Percentiles rank a stretch among this genome's conserved stretches.
Evolutionary conservation across 2,329 filamentous ascomycete genomes (phyloP).

Genomic region (Grosmannia serpens): DNA sequence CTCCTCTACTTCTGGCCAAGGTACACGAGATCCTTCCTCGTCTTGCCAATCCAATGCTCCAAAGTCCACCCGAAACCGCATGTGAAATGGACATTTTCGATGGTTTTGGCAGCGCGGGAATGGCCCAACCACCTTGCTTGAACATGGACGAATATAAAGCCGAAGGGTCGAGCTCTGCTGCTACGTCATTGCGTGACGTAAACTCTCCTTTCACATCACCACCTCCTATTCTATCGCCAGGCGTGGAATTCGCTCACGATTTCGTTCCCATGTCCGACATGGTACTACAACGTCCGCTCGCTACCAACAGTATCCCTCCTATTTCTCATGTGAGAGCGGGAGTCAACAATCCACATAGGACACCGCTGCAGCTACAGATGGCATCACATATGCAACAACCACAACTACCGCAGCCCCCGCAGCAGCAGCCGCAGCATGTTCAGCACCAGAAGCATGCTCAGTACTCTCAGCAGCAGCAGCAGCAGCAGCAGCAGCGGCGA

Average conservation of each 20-base stretch:
- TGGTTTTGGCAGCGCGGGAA: constrained; percentile 51
- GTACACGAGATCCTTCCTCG: constrained; percentile 59
- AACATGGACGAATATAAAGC: constrained; percentile 35
- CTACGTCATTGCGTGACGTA: constrained; percentile 28
- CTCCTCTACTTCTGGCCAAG: constrained; percentile 67
- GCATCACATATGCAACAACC: background rate
- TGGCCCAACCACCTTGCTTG: constrained; percentile 40
- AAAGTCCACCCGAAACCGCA: constrained; percentile 43
- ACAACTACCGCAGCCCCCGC: background rate
- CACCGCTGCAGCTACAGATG: background rate
- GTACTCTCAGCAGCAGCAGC: background rate
- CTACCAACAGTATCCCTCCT: constrained; percentile 8
- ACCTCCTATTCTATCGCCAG: constrained; percentile 41
- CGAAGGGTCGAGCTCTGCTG: constrained; percentile 29
- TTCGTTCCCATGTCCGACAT: constrained; percentile 42
- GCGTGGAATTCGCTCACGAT: constrained; percentile 36
- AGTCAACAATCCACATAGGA: background rate
- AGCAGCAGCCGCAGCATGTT: background rate
- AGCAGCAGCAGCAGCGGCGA: constrained; percentile 3
- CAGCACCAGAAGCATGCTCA: constrained; percentile 15
- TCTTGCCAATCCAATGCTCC: constrained; percentile 48
- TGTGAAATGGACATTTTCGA: constrained; percentile 51
- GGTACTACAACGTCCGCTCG: constrained; percentile 38
- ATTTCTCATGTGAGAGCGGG: background rate
- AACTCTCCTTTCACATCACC: constrained; percentile 41